These are phyloP conservation scores for Diaporthe eres DNA, from an alignment of 2,329 filamentous ascomycete species.

Conservation along the genomic window DNA sequence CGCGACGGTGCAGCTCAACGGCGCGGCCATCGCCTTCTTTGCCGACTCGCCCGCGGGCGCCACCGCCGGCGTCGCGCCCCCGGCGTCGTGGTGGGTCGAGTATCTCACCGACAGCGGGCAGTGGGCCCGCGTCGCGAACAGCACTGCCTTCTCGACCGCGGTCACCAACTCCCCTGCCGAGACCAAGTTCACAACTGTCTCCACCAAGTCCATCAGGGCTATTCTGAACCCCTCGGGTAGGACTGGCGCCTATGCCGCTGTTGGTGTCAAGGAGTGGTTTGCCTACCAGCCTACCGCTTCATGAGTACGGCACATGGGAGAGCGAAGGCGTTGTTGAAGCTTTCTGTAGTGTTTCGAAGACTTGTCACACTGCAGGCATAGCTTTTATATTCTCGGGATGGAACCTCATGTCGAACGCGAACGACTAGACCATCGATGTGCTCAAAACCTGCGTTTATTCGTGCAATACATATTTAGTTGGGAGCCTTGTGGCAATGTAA, in stretches of 20 bases:
- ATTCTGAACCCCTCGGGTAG: slow-evolving; percentile 46
- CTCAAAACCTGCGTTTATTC: background rate
- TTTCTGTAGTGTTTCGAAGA: background rate
- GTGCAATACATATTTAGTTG: background rate
- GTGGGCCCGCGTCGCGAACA: slow-evolving; percentile 46
- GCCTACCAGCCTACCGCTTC: slow-evolving; percentile 40
- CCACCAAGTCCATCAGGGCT: slow-evolving; percentile 47
- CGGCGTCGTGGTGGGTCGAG: slow-evolving; percentile 48
- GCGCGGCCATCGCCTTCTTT: slow-evolving; percentile 50
- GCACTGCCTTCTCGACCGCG: slow-evolving; percentile 46
- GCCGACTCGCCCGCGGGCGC: slow-evolving; percentile 50
- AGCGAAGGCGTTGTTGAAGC: accelerated
- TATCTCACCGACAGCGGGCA: slow-evolving; percentile 44
- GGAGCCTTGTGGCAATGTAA: background rate
- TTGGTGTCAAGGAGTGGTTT: slow-evolving; percentile 49
- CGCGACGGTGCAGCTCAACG: slow-evolving; percentile 48
- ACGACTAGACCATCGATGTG: too few species aligned
- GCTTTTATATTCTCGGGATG: background rate
- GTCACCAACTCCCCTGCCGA: slow-evolving; percentile 48
- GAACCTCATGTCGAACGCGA: too few species aligned
- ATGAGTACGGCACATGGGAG: background rate
- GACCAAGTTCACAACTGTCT: slow-evolving; percentile 47
- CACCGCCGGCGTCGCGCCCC: slow-evolving; percentile 50
- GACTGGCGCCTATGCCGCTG: slow-evolving; percentile 44
- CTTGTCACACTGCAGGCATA: background rate